phyloP scores from a whole-genome alignment of 257 asterid genomes.

The Solanum virginianum region DNA sequence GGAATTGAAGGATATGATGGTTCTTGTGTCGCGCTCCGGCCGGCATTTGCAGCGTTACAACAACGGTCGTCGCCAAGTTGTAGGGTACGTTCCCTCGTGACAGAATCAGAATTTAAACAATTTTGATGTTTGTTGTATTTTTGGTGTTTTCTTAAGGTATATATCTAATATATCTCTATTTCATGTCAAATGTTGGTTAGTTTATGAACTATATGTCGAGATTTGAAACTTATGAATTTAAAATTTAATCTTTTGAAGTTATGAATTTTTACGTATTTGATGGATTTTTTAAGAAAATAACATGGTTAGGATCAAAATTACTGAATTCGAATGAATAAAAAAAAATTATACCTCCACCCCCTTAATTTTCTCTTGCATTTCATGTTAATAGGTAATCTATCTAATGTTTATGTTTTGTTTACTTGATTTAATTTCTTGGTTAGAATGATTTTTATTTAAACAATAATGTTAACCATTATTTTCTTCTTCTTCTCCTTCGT shows the following conservation, averaged over 20 bases:
- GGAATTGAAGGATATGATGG: slow-evolving; percentile 58
- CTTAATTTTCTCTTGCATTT: background rate
- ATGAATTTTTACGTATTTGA: background rate
- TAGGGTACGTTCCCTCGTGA: slow-evolving; percentile 33
- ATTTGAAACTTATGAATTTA: background rate
- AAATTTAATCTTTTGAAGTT: background rate
- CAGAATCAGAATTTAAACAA: background rate
- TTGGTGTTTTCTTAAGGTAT: background rate
- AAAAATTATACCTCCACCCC: accelerated
- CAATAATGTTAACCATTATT: background rate
- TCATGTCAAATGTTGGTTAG: background rate
- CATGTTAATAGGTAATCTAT: too few relatives aligned
- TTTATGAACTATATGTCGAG: background rate
- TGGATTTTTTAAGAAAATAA: too few relatives aligned
- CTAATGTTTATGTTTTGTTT: background rate
- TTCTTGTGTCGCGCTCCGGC: slow-evolving; percentile 69
- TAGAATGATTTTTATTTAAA: background rate
- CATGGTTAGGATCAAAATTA: background rate
- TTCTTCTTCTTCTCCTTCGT: background rate
- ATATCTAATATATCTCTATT: background rate
- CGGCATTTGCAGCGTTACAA: slow-evolving; percentile 74
- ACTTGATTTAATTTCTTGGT: background rate
- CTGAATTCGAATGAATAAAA: accelerated
- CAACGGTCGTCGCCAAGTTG: slow-evolving; percentile 81
- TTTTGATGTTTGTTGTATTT: background rate